Evolutionary conservation across 495 filamentous ascomycete species (phyloP), one percentile per base, ranked within the genome.

Genomic region (Penicillium lagena): DNA sequence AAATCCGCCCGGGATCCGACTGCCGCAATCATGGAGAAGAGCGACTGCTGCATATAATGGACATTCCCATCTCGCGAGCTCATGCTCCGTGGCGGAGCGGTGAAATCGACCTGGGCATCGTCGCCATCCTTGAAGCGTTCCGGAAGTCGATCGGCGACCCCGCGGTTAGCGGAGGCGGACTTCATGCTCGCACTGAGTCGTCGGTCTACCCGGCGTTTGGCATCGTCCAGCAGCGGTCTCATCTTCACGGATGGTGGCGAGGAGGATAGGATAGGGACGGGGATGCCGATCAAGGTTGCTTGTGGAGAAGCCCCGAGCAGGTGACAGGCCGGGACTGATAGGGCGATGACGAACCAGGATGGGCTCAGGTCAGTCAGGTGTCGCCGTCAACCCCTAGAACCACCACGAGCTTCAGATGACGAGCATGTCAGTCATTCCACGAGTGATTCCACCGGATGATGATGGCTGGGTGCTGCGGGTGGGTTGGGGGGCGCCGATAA

Each of bases 1-100:
- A 91, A 87, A 58, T 91, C 84, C 14, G 82, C 82, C 38, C 78
- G 79, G 42, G 86, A 87, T 7, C 88, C 89, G 33, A 89, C 89
- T n/a, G 88, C 86, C 12, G 90, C 87, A 48, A 98, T 90, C 66
- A 98, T 77, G 41, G 89, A 90, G 64, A 96, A 95, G 40, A 98
- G 77, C 39, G 87, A 91, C 67, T 96, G 90, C 64, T 96, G 91
- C 86, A 95, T 87, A 51, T 87, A 86, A 15, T 72, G 73, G 15
- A 70, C 45, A 29, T 73, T 60, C 35, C 61, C 61, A 40, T 73
- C 73, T 22, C 66, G 58, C 22, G 68, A 46, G n/a, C 49, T 46
- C 39, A 50, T 52, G 12, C 48, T 60, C 22, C 42, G 57, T 9
- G 71, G 69, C 4, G 81, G 79, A 15, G 83, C 82, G 11, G 81